Evolutionary conservation across 2,329 filamentous ascomycete genomes (phyloP), one percentile per base, ranked within the genome.

Genomic region (Xylariaceae sp.): DNA sequence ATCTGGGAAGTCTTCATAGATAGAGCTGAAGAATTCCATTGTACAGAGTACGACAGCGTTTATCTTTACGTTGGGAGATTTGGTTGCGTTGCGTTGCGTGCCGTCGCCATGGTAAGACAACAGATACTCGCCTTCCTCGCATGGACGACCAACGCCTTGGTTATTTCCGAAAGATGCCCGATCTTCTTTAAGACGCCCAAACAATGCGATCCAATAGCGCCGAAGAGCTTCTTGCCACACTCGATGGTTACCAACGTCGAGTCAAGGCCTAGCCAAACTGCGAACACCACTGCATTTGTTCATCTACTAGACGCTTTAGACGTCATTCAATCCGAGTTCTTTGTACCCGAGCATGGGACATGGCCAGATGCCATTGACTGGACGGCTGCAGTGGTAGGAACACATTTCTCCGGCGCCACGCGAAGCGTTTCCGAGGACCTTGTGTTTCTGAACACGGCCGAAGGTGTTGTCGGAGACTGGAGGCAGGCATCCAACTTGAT

Each of bases 331-430:
- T 76, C 82, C 47, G 75, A 79, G 22, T 96, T 90, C 71, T 97
- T 94, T 66, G 79, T 84, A 43, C 72, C 87, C 5, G 88, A 88
- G 78, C 74, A 87, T 34, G 91, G 89, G 11, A 90, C 84, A 22
- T 97, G 92, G 90, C 90, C 91, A 0, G 78, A 79, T 1, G 82
- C 89, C 31, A 97, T 96, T 63, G 93, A 97, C 73, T 97, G 93
- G 93, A 97, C 93, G 0, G 87, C 86, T 16, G 92, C 93, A 4
- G 90, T 97, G 9, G 76, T 90, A 61, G 85, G 86, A 41, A 96
- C 92, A 0, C 84, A 93, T 51, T 72, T 96, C 34, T 87, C 89
- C 0, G 88, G 85, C 13, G 81, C 86, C 2, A 77, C 94, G 14
- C 82, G 79, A 14, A 86, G 87, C n/a, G 73, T 96, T 48, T 88